Base-by-base conservation (phyloP, 192 early-diverging fungal genomes). In the Entomortierella beljakovae region DNA sequence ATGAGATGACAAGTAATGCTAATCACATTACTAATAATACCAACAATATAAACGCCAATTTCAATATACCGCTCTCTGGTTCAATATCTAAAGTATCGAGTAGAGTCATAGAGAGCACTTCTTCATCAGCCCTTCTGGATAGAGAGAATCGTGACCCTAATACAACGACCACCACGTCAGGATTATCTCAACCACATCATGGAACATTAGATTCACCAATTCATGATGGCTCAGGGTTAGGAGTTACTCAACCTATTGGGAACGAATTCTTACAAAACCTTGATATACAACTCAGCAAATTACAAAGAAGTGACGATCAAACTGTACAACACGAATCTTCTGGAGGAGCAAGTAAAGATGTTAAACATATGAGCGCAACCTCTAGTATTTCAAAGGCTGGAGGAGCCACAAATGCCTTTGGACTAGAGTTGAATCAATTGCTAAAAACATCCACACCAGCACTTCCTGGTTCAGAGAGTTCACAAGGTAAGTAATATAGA, bases 181-280 rank as follows among this genome's bases (percentile, higher is more conserved):
- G 40, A n/a, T 37, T 13, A 6, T 42, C 56, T 46, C 54, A 26
- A 15, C 9, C 22, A 23, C 68, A 53, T 25, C 26, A 15, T 43
- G 38, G 26, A 31, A 10, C 26, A 23, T 46, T 31, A 42, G 23
- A 42, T 38, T 46, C 40, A 5, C 33, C 54, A 4, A 8, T 28
- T 5, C 49, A 53, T n/a, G 62, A 67, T 11, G 22, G 2, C 20
- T 33, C 37, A 3, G 28, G 29, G 54, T 43, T 40, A 16, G 8
- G 50, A n/a, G 10, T 35, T 18, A 5, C 53, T 0, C 42, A 33
- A 0, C 48, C 65, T 1, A 60, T 38, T 26, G 46, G 62, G n/a
- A 68, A 57, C 16, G 64, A 76, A 1, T 76, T 76, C 54, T 46
- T 76, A n/a, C 64, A 76, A 7, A 62, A 22, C n/a, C 33, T 76